These are phyloP conservation scores for Nicotiana attenuata DNA, from an alignment of 257 asterid genomes.

Conservation along the genomic window DNA sequence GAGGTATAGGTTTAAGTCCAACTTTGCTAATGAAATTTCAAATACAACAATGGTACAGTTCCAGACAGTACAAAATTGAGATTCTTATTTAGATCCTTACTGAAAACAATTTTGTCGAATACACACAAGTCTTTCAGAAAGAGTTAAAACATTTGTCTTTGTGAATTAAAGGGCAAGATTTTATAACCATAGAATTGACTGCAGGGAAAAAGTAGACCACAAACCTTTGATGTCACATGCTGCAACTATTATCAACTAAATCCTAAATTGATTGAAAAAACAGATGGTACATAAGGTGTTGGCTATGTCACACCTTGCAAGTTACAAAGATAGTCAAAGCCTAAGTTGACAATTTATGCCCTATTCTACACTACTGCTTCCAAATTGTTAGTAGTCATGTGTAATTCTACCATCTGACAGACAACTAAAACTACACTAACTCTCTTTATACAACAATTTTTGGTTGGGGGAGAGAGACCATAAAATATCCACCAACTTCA, in stretches of 20 bases:
- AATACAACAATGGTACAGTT: no score
- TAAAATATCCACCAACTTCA: neutral
- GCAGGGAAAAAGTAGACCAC: neutral
- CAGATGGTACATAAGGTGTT: neutral
- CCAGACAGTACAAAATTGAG: no score
- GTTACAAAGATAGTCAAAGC: neutral
- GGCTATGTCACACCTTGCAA: conserved; percentile 8
- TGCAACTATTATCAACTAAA: neutral
- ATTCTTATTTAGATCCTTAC: no score
- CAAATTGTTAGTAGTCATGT: conserved; percentile 9
- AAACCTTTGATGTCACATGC: neutral
- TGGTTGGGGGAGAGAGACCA: neutral
- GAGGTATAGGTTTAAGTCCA: no score
- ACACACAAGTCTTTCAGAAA: neutral
- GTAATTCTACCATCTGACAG: conserved; percentile 8
- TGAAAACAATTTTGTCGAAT: neutral
- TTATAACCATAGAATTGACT: neutral
- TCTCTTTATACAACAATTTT: conserved; percentile 6
- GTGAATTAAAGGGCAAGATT: neutral
- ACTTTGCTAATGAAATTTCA: no score
- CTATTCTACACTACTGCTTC: neutral
- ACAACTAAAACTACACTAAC: conserved; percentile 3
- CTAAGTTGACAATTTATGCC: conserved; percentile 4
- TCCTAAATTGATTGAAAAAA: conserved; percentile 8
- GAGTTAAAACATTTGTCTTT: neutral